Conservation (phyloP, 1,139 yeast genomes). For the Candida neerlandica region DNA sequence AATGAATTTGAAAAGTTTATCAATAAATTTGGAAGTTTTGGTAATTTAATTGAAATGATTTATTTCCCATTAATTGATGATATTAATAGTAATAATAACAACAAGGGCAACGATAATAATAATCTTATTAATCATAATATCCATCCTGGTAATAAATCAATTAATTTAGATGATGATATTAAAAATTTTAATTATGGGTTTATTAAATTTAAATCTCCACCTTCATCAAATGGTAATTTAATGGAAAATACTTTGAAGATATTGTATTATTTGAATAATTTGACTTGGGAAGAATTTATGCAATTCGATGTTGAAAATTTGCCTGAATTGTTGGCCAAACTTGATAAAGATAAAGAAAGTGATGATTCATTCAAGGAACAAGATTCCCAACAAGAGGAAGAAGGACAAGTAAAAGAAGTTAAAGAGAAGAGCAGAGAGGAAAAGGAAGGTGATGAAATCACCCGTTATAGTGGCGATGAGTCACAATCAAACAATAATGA, state of each 20-base stretch:
- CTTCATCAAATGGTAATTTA: slow-evolving; percentile 16
- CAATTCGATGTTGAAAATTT: slow-evolving; percentile 18
- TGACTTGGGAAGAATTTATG: slow-evolving; percentile 29
- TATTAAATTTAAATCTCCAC: slow-evolving; percentile 26
- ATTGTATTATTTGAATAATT: slow-evolving; percentile 33
- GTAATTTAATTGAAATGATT: slow-evolving; percentile 40
- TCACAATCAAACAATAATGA: too few species aligned
- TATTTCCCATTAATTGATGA: slow-evolving; percentile 40
- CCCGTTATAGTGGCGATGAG: too few species aligned
- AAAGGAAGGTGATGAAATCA: background rate
- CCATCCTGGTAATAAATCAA: slow-evolving; percentile 10
- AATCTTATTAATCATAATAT: too few species aligned
- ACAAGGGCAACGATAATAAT: too few species aligned
- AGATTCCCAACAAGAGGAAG: slow-evolving; percentile 3
- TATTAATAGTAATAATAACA: too few species aligned
- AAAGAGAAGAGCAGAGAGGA: background rate
- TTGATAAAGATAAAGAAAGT: background rate
- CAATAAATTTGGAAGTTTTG: slow-evolving; percentile 38
- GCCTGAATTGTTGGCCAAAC: slow-evolving; percentile 9
- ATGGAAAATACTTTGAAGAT: slow-evolving; percentile 30
- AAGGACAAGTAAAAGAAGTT: background rate
- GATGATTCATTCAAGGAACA: slow-evolving; percentile 4
- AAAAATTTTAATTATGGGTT: slow-evolving; percentile 32
- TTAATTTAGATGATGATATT: slow-evolving; percentile 19
- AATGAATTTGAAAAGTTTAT: slow-evolving; percentile 26